A percentile compares a stretch with the other conserved stretches of the same genome.
phyloP scores from a whole-genome alignment of 2,329 filamentous ascomycete species.

The Alternaria arbusti region DNA sequence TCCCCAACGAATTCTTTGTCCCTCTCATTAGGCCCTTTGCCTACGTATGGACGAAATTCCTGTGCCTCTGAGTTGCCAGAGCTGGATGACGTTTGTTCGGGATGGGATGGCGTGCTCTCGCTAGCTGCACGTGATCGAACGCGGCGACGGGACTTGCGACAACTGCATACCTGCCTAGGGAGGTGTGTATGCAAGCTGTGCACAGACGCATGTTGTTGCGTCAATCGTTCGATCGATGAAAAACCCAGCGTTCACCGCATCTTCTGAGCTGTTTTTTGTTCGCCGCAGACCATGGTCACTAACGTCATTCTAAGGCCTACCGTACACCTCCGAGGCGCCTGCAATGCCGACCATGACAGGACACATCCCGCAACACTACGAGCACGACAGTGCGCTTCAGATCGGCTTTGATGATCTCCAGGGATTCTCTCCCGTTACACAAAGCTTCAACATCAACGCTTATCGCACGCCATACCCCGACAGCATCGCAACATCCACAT shows the following conservation, averaged over 20 bases:
- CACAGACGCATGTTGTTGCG: slow-evolving; percentile 5
- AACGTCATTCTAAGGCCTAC: slow-evolving; percentile 35
- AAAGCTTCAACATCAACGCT: slow-evolving; percentile 30
- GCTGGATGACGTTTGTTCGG: slow-evolving; percentile 32
- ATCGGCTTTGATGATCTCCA: slow-evolving; percentile 38
- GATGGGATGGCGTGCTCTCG: slow-evolving; percentile 25
- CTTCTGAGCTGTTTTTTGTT: slow-evolving; percentile 1
- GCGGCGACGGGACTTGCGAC: slow-evolving; percentile 13
- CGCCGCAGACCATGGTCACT: slow-evolving; percentile 23
- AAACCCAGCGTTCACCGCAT: not conserved
- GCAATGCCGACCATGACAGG: slow-evolving; percentile 39
- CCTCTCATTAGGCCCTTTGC: slow-evolving; percentile 9
- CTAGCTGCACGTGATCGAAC: slow-evolving; percentile 25
- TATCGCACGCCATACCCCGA: slow-evolving; percentile 42
- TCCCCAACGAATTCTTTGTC: slow-evolving; percentile 3
- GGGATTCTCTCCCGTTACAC: slow-evolving; percentile 36
- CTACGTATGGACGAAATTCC: slow-evolving; percentile 17
- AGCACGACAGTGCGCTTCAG: slow-evolving; percentile 28
- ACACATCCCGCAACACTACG: slow-evolving; percentile 32
- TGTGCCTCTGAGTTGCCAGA: slow-evolving; percentile 17
- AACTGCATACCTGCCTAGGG: slow-evolving; percentile 20
- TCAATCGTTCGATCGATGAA: slow-evolving; percentile 3
- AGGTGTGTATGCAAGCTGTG: slow-evolving; percentile 25
- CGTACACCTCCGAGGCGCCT: slow-evolving; percentile 29
- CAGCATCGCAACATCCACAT: slow-evolving; percentile 39